phyloP scores from a whole-genome alignment of 208 protist species.

The Perkinsela sp. region DNA sequence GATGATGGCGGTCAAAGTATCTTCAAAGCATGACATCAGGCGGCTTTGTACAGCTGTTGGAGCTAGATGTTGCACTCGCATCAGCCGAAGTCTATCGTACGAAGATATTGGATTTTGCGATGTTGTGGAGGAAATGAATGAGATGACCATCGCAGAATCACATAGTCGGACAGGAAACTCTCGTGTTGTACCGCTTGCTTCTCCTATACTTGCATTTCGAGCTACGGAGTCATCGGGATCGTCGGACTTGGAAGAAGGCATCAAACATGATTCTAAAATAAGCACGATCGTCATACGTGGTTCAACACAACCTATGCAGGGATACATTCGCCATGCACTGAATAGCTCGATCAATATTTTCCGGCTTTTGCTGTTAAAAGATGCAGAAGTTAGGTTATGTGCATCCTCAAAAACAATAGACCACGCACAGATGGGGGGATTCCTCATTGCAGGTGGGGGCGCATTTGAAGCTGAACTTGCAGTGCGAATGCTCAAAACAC shows the following conservation, averaged over 20 bases:
- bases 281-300: slow-evolving; percentile 95
- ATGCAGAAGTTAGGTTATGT: not conserved
- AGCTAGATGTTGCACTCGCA: slow-evolving; percentile 65
- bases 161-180: slow-evolving; percentile 36
- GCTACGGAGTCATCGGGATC: too few relatives aligned
- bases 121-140: slow-evolving; percentile 81
- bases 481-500: slow-evolving; percentile 5
- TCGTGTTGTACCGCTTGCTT: not conserved
- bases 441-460: slow-evolving; percentile 86
- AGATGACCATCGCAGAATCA: slow-evolving; percentile 78
- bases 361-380: slow-evolving; percentile 43
- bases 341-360: slow-evolving; percentile 94
- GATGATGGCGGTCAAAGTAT: slow-evolving; percentile 91
- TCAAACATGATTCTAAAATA: slow-evolving; percentile 45
- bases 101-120: slow-evolving; percentile 87
- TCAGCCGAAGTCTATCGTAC: slow-evolving; percentile 43
- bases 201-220: not conserved
- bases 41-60: slow-evolving; percentile 85
- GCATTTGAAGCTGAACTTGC: slow-evolving; percentile 85
- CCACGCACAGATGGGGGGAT: slow-evolving; percentile 36
- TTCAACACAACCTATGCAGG: slow-evolving; percentile 86
- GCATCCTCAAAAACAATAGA: not conserved
- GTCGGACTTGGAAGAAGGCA: not conserved
- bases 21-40: slow-evolving; percentile 95
- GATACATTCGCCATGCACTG: slow-evolving; percentile 82